These are phyloP conservation scores for Clavariopsis aquatica DNA, from an alignment of 495 filamentous ascomycete species.

Conservation along the genomic window DNA sequence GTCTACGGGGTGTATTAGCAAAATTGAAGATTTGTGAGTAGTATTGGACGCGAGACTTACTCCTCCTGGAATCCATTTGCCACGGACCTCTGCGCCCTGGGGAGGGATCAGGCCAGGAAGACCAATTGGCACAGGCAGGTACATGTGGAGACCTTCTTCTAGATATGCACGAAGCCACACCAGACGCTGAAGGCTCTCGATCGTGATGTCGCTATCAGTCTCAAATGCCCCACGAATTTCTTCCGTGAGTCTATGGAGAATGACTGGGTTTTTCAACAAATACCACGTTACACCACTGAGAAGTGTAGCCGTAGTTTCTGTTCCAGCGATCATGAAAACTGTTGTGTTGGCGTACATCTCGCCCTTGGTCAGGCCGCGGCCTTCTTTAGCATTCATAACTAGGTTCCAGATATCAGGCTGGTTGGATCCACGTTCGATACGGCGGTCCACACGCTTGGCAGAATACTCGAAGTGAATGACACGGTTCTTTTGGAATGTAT, in stretches of 20 bases:
- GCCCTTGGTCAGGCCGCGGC: constrained; percentile 15
- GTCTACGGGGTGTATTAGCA: constrained; percentile 32
- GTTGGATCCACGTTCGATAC: constrained; percentile 6
- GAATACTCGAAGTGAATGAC: constrained; percentile 13
- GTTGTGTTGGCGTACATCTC: constrained; percentile 32
- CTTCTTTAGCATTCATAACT: constrained; percentile 17
- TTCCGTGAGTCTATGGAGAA: constrained; percentile 40
- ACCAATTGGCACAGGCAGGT: constrained; percentile 27
- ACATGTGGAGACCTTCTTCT: constrained; percentile 37
- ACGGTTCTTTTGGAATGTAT: constrained; percentile 26
- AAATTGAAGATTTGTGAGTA: not conserved
- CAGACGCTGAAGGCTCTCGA: constrained; percentile 43
- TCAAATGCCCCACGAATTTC: constrained; percentile 54
- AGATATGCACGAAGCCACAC: constrained; percentile 32
- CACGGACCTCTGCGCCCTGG: constrained; percentile 45
- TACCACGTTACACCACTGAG: constrained; percentile 43
- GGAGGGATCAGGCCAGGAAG: constrained; percentile 46
- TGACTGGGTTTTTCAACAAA: constrained; percentile 49
- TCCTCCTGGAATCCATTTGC: constrained; percentile 45
- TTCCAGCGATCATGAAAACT: constrained; percentile 47
- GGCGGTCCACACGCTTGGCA: constrained; percentile 8
- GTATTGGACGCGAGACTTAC: constrained; percentile 25
- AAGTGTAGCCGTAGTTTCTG: constrained; percentile 39
- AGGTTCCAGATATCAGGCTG: constrained; percentile 28
- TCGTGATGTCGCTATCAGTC: constrained; percentile 48